phyloP scores from a whole-genome alignment of 108 stramenopile species.

The Skeletonema costatum region DNA sequence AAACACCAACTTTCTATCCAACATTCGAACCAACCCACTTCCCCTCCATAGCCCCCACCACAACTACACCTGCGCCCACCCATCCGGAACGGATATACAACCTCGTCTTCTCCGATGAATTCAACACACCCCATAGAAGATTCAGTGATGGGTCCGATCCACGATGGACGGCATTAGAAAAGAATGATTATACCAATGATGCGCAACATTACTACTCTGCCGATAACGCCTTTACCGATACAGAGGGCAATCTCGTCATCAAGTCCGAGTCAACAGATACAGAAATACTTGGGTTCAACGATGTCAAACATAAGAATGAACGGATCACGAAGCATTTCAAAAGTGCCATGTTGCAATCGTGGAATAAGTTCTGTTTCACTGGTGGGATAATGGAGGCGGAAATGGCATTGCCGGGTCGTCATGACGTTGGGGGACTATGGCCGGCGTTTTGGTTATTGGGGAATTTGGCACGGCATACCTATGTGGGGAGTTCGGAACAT shows the following conservation, averaged over 20 bases:
- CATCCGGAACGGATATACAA: constrained; percentile 47
- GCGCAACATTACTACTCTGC: constrained; percentile 93
- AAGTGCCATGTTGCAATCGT: constrained; percentile 94
- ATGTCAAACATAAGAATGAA: constrained; percentile 63
- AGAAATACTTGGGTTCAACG: constrained; percentile 84
- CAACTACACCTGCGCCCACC: constrained; percentile 39
- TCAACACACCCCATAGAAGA: constrained; percentile 77
- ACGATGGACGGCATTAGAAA: constrained; percentile 95
- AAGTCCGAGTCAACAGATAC: constrained; percentile 78
- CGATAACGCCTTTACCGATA: constrained; percentile 69
- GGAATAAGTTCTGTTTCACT: constrained; percentile 99
- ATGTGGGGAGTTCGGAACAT: constrained; percentile 88
- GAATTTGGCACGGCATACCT: constrained; percentile 95
- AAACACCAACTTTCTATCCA: constrained; percentile 43
- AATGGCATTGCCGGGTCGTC: constrained; percentile 85
- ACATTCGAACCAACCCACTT: constrained; percentile 1
- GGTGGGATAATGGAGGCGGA: constrained; percentile 94
- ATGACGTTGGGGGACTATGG: constrained; percentile 92
- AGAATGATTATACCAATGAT: constrained; percentile 97
- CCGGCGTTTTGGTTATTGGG: constrained; percentile 98
- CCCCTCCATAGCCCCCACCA: constrained; percentile 4
- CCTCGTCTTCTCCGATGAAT: constrained; percentile 94
- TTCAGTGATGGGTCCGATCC: constrained; percentile 95
- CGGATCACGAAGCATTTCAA: constrained; percentile 81
- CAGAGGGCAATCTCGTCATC: constrained; percentile 86